phyloP scores from a whole-genome alignment of 2,329 filamentous ascomycete genomes.

The Xylaria sp. region DNA sequence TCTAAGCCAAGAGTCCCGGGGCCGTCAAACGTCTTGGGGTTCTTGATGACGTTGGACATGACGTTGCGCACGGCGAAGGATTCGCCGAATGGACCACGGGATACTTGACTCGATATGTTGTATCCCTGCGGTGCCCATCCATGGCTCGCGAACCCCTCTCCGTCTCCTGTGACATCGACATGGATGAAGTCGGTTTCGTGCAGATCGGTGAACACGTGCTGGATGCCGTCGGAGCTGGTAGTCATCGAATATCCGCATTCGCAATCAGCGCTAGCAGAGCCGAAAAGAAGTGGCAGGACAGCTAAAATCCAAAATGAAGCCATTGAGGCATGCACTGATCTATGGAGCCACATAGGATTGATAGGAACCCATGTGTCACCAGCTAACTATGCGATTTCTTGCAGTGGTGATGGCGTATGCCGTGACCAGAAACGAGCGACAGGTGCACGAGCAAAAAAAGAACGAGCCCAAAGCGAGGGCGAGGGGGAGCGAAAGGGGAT shows the following conservation, averaged over 20 bases:
- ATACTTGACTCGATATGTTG: slow-evolving; percentile 67
- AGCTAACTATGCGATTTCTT: slow-evolving; percentile 7
- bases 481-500: slow-evolving; percentile 9
- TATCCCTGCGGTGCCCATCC: slow-evolving; percentile 75
- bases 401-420: slow-evolving; percentile 15
- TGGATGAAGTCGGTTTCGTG: slow-evolving; percentile 79
- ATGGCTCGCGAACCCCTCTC: slow-evolving; percentile 48
- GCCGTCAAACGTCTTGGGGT: slow-evolving; percentile 56
- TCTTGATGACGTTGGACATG: slow-evolving; percentile 60
- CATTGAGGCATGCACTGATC: slow-evolving; percentile 18
- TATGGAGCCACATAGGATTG: slow-evolving; percentile 25
- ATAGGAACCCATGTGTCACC: slow-evolving; percentile 12
- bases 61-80: slow-evolving; percentile 69
- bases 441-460: slow-evolving; percentile 18
- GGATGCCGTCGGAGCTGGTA: slow-evolving; percentile 53
- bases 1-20: slow-evolving; percentile 57
- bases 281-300: slow-evolving; percentile 37
- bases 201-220: slow-evolving; percentile 72
- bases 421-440: slow-evolving; percentile 25
- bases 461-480: slow-evolving; percentile 1
- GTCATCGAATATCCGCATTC: slow-evolving; percentile 77
- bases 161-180: slow-evolving; percentile 59
- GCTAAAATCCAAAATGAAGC: slow-evolving; percentile 28
- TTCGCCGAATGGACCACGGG: slow-evolving; percentile 74
- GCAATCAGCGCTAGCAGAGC: slow-evolving; percentile 61